A percentile compares a stretch with the other conserved stretches of the same genome.
Conservation (phyloP, 345 rosid genomes). For the Isatis tinctoria region DNA sequence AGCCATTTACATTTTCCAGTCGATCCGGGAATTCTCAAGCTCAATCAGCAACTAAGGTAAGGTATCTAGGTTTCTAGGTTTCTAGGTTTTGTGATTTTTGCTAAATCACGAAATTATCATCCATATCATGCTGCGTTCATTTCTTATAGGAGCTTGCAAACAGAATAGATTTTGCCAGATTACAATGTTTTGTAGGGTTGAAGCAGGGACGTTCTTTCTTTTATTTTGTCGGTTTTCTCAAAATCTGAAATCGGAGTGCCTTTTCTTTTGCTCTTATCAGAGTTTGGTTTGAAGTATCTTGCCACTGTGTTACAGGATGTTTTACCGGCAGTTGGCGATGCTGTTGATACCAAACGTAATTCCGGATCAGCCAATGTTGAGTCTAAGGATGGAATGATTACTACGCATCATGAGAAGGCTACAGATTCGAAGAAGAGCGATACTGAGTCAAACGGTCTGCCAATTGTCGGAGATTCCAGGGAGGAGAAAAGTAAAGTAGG, state of each 20-base stretch:
- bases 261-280: background rate
- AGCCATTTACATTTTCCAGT: slow-evolving; percentile 64
- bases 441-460: slow-evolving; percentile 47
- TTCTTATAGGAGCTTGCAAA: background rate
- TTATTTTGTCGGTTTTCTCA: background rate
- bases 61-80: background rate
- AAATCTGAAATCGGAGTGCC: background rate
- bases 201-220: background rate
- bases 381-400: slow-evolving; percentile 41
- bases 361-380: slow-evolving; percentile 40
- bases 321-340: slow-evolving; percentile 36
- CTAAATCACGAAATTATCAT: background rate
- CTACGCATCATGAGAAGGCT: slow-evolving; percentile 42
- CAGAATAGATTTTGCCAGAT: background rate
- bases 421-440: slow-evolving; percentile 64
- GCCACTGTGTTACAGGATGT: slow-evolving; percentile 47
- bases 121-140: background rate
- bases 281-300: background rate
- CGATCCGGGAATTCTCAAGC: slow-evolving; percentile 52
- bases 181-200: background rate
- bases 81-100: background rate
- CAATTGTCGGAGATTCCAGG: slow-evolving; percentile 42
- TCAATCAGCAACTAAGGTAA: slow-evolving; percentile 56
- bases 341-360: slow-evolving; percentile 37
- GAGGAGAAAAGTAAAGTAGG: slow-evolving; percentile 52